These are phyloP conservation scores for Axilococcus clingmanii DNA, from an alignment of 139 green algal genomes.

Conservation along the genomic window DNA sequence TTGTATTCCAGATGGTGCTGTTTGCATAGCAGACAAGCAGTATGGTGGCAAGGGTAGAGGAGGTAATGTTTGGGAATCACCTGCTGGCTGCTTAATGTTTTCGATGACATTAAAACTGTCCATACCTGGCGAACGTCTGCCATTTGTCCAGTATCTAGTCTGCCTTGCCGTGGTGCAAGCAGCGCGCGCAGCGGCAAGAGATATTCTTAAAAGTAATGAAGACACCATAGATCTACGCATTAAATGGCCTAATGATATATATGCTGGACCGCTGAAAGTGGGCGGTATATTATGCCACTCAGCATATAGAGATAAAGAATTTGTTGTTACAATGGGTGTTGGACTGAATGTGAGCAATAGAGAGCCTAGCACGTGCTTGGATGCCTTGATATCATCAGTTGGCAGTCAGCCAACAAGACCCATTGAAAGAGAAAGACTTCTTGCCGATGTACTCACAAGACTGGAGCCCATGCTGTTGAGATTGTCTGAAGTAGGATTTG, in stretches of 20 bases:
- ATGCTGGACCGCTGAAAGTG: conserved; percentile 67
- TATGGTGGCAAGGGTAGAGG: conserved; percentile 64
- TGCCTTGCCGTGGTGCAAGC: conserved; percentile 79
- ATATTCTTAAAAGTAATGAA: neutral
- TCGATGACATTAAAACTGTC: conserved; percentile 36
- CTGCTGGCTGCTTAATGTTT: conserved; percentile 91
- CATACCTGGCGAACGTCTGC: conserved; percentile 46
- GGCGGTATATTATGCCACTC: conserved; percentile 87
- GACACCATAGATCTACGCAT: conserved; percentile 58
- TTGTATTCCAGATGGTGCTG: conserved; percentile 40
- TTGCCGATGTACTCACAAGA: conserved; percentile 36
- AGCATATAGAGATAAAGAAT: conserved; percentile 45
- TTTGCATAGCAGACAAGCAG: conserved; percentile 65
- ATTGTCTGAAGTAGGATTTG: conserved; percentile 56
- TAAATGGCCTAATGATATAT: conserved; percentile 98
- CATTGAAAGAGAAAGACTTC: conserved; percentile 25
- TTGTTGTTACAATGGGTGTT: conserved; percentile 67
- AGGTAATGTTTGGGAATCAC: conserved; percentile 80
- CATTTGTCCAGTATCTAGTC: conserved; percentile 92
- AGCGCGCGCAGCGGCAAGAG: conserved; percentile 23
- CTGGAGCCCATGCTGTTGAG: conserved; percentile 47
- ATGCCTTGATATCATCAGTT: conserved; percentile 62
- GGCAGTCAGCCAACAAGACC: too few relatives aligned
- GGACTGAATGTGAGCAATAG: conserved; percentile 87
- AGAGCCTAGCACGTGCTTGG: conserved; percentile 82